A percentile compares a stretch with the other conserved stretches of the same genome.
Evolutionary conservation across 441 rosid species (phyloP).

Genomic region (Pelargonium fulgidum): DNA sequence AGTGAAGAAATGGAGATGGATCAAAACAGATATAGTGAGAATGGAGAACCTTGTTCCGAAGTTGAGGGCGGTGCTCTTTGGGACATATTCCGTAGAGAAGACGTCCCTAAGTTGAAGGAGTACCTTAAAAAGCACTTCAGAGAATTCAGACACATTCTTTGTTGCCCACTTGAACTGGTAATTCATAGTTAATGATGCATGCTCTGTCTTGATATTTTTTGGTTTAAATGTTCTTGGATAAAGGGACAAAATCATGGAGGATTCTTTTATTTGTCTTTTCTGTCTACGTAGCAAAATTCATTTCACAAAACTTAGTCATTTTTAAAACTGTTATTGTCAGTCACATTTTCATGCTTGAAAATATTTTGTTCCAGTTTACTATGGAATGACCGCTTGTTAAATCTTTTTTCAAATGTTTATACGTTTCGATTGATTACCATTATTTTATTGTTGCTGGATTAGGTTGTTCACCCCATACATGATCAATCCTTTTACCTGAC

Average conservation of each 20-base stretch:
- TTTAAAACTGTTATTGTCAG: no score
- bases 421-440: no score
- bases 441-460: not conserved
- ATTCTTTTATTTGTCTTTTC: not conserved
- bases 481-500: conserved; percentile 2
- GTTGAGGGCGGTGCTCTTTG: conserved; percentile 67
- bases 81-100: conserved; percentile 86
- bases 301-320: no score
- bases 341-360: no score
- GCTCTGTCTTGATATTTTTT: not conserved
- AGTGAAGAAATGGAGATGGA: conserved; percentile 13
- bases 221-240: not conserved
- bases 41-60: conserved; percentile 15
- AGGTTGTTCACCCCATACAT: conserved; percentile 4
- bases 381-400: no score
- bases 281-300: no score
- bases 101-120: conserved; percentile 54
- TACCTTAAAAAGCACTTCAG: conserved; percentile 54
- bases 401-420: no score
- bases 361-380: no score
- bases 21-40: conserved; percentile 13
- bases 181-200: not conserved
- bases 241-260: not conserved
- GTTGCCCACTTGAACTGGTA: conserved; percentile 4
- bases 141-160: conserved; percentile 40